These are phyloP conservation scores for Cordyceps sp. DNA, from an alignment of 2,329 filamentous ascomycete species.

Conservation along the genomic window DNA sequence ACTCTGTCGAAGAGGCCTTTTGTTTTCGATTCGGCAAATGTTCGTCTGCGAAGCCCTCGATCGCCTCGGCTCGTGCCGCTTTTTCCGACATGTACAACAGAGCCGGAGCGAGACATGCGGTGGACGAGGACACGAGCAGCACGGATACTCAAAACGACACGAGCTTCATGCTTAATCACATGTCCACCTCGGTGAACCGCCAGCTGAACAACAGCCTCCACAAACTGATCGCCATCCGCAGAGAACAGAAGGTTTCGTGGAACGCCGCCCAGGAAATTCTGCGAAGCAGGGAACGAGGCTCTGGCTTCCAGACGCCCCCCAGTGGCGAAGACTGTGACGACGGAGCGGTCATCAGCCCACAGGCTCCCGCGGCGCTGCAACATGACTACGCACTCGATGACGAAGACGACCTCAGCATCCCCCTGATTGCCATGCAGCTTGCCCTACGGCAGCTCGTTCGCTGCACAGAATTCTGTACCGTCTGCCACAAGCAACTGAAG, in stretches of 20 bases:
- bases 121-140: neutral
- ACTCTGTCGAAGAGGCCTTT: slow-evolving; percentile 13
- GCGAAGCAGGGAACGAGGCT: no score
- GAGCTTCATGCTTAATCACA: neutral
- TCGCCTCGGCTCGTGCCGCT: slow-evolving; percentile 31
- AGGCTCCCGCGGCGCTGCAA: slow-evolving; percentile 6
- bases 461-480: slow-evolving; percentile 75
- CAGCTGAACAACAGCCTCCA: neutral
- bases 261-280: neutral
- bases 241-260: neutral
- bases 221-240: neutral
- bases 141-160: slow-evolving; percentile 2
- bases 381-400: slow-evolving; percentile 14
- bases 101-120: neutral
- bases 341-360: slow-evolving; percentile 1
- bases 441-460: slow-evolving; percentile 58
- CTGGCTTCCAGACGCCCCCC: neutral
- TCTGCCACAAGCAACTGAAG: slow-evolving; percentile 62
- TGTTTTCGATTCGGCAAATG: slow-evolving; percentile 56
- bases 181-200: neutral
- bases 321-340: no score
- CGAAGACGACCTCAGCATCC: slow-evolving; percentile 26
- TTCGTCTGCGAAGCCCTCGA: slow-evolving; percentile 53
- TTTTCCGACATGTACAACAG: slow-evolving; percentile 18
- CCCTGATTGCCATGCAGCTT: slow-evolving; percentile 54